These are phyloP conservation scores for Aspergillus uvarum DNA, from an alignment of 2,329 filamentous ascomycete species.

Conservation along the genomic window DNA sequence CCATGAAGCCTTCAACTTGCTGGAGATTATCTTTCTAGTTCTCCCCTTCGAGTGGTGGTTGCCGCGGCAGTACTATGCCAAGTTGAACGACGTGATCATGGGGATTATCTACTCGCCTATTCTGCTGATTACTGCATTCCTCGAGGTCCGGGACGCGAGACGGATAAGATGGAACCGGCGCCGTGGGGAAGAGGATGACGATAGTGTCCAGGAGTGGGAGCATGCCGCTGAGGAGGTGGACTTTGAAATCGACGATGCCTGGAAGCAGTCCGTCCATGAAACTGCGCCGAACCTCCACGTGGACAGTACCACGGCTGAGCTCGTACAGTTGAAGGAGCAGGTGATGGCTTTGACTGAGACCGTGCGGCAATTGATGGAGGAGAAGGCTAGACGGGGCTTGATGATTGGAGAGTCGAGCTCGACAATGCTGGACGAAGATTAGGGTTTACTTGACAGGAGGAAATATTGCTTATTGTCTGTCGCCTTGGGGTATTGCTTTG, in stretches of 20 bases:
- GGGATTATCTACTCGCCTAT: constrained; percentile 79
- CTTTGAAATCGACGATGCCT: constrained; percentile 74
- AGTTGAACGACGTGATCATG: constrained; percentile 88
- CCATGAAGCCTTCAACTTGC: constrained; percentile 71
- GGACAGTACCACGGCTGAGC: constrained; percentile 71
- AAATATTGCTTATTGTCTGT: neutral
- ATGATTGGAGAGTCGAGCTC: constrained; percentile 17
- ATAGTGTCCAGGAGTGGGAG: constrained; percentile 90
- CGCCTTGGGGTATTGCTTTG: neutral
- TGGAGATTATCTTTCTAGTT: constrained; percentile 78
- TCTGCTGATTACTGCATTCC: constrained; percentile 71
- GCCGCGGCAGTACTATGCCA: constrained; percentile 68
- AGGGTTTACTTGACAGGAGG: neutral
- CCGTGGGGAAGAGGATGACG: constrained; percentile 84
- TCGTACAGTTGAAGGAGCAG: constrained; percentile 44
- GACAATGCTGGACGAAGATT: constrained; percentile 9
- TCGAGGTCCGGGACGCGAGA: constrained; percentile 66
- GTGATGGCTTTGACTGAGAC: constrained; percentile 65
- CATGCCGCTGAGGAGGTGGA: constrained; percentile 69
- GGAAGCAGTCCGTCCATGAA: constrained; percentile 75
- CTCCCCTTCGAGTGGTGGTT: constrained; percentile 96
- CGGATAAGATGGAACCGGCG: constrained; percentile 71
- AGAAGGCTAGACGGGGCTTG: constrained; percentile 15
- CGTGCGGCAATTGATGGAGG: constrained; percentile 57
- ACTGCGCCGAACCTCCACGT: constrained; percentile 79